Percentiles rank a stretch among this genome's conserved stretches.
Evolutionary conservation across 768 basidiomycete species (phyloP).

Genomic region (Scleroderma citrinum): DNA sequence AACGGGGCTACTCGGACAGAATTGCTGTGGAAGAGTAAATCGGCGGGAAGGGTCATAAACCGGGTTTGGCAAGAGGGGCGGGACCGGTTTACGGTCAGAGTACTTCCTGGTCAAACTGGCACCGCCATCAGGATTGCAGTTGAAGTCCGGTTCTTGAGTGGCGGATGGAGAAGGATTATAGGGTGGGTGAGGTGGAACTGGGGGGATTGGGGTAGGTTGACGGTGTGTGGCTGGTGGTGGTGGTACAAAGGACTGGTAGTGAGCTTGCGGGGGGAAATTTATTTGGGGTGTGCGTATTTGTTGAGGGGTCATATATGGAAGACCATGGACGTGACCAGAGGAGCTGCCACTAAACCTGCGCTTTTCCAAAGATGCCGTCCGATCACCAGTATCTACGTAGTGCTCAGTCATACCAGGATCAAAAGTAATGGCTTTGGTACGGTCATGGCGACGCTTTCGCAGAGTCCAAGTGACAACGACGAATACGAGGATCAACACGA

Average conservation of each 20-base stretch:
- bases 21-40: slow-evolving; percentile 19
- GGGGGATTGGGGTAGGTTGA: background rate
- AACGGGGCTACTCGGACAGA: slow-evolving; percentile 3
- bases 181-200: slow-evolving; percentile 8
- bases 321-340: slow-evolving; percentile 19
- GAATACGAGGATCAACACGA: slow-evolving; percentile 42
- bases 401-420: slow-evolving; percentile 33
- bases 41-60: slow-evolving; percentile 19
- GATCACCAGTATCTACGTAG: slow-evolving; percentile 22
- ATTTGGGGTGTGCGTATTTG: slow-evolving; percentile 10
- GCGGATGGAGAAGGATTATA: slow-evolving; percentile 2
- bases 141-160: slow-evolving; percentile 7
- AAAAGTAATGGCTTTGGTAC: slow-evolving; percentile 46
- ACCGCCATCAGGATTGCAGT: slow-evolving; percentile 13
- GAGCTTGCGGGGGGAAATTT: slow-evolving; percentile 19
- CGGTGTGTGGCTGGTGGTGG: slow-evolving; percentile 2
- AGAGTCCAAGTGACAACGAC: slow-evolving; percentile 39
- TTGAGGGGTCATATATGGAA: slow-evolving; percentile 4
- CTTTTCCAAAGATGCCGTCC: slow-evolving; percentile 16
- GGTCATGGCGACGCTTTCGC: slow-evolving; percentile 42
- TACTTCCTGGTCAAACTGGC: slow-evolving; percentile 30
- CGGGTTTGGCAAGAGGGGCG: slow-evolving; percentile 19
- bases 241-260: slow-evolving; percentile 5
- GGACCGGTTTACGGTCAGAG: slow-evolving; percentile 30
- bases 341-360: slow-evolving; percentile 19